A percentile compares a stretch with the other conserved stretches of the same genome.
Conservation (phyloP, 768 basidiomycete genomes). For the Suillus luteus region DNA sequence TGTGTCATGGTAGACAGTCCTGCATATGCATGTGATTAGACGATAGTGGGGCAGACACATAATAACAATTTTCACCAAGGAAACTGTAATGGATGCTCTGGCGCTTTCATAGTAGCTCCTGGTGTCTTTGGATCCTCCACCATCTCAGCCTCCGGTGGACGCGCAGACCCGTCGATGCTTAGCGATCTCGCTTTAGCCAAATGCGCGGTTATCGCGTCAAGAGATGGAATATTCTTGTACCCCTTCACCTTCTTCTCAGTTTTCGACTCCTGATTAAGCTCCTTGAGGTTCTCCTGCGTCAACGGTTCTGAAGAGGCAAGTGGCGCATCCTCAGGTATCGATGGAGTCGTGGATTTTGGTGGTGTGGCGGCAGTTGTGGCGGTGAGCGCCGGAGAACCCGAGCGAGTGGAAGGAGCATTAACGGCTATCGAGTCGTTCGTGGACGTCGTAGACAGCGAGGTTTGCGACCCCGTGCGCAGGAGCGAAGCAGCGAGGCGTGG, state of each 20-base stretch:
- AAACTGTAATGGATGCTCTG: slow-evolving; percentile 85
- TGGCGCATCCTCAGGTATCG: slow-evolving; percentile 39
- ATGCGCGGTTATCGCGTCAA: slow-evolving; percentile 83
- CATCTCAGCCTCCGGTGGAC: slow-evolving; percentile 76
- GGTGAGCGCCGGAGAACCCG: slow-evolving; percentile 62
- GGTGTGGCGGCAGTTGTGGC: slow-evolving; percentile 44
- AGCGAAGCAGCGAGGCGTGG: slow-evolving; percentile 76
- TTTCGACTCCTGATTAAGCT: slow-evolving; percentile 57
- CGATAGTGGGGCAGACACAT: slow-evolving; percentile 24
- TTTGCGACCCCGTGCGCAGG: slow-evolving; percentile 61
- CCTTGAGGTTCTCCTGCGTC: slow-evolving; percentile 66
- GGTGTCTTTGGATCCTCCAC: slow-evolving; percentile 85
- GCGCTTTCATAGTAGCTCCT: slow-evolving; percentile 63
- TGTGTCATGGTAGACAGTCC: slow-evolving; percentile 90
- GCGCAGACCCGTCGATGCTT: slow-evolving; percentile 57
- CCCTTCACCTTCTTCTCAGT: slow-evolving; percentile 50
- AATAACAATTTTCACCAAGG: slow-evolving; percentile 53
- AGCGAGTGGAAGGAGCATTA: slow-evolving; percentile 66
- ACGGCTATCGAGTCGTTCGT: slow-evolving; percentile 65
- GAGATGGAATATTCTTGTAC: slow-evolving; percentile 86
- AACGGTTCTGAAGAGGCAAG: slow-evolving; percentile 44
- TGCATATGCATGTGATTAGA: slow-evolving; percentile 30
- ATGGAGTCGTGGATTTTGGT: slow-evolving; percentile 43
- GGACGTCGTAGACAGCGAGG: slow-evolving; percentile 50
- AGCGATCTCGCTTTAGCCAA: slow-evolving; percentile 71